Evolutionary conservation across 2,329 filamentous ascomycete species (phyloP).

Genomic region (Cucurbitaria berberidis): DNA sequence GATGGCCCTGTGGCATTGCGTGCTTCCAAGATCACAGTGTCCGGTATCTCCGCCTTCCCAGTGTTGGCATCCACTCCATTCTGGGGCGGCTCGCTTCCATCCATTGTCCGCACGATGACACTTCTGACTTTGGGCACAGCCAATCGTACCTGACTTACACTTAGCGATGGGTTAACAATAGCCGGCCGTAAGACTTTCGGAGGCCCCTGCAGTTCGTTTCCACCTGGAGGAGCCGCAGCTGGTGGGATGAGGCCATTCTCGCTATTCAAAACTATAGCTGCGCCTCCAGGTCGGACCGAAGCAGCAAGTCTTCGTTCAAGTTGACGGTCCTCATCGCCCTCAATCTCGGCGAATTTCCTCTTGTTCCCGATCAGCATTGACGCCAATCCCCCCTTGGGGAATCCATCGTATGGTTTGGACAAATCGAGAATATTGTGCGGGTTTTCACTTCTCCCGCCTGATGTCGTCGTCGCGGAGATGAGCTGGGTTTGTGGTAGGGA

Average conservation of each 20-base stretch:
- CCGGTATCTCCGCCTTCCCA: constrained; percentile 59
- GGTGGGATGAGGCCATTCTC: constrained; percentile 80
- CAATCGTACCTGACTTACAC: constrained; percentile 81
- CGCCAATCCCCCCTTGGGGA: constrained; percentile 87
- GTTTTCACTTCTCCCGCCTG: constrained; percentile 68
- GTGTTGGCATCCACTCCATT: constrained; percentile 54
- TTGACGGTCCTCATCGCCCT: constrained; percentile 74
- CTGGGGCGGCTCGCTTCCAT: constrained; percentile 62
- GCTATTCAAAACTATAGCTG: constrained; percentile 76
- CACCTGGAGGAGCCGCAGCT: constrained; percentile 56
- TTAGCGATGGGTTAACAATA: constrained; percentile 80
- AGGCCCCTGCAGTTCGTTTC: constrained; percentile 53
- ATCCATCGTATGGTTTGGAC: constrained; percentile 89
- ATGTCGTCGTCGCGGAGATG: constrained; percentile 73
- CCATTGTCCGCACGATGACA: constrained; percentile 81
- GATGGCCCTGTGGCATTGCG: constrained; percentile 74
- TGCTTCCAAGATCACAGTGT: constrained; percentile 81
- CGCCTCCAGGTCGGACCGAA: constrained; percentile 69
- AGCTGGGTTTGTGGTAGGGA: constrained; percentile 88
- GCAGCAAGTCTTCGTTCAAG: constrained; percentile 65
- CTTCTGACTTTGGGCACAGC: constrained; percentile 86
- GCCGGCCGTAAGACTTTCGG: constrained; percentile 89
- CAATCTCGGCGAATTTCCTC: constrained; percentile 75
- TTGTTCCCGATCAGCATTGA: constrained; percentile 92
- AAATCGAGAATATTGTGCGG: constrained; percentile 87